phyloP scores from a whole-genome alignment of 257 asterid species.

The Capsicum rhomboideum region DNA sequence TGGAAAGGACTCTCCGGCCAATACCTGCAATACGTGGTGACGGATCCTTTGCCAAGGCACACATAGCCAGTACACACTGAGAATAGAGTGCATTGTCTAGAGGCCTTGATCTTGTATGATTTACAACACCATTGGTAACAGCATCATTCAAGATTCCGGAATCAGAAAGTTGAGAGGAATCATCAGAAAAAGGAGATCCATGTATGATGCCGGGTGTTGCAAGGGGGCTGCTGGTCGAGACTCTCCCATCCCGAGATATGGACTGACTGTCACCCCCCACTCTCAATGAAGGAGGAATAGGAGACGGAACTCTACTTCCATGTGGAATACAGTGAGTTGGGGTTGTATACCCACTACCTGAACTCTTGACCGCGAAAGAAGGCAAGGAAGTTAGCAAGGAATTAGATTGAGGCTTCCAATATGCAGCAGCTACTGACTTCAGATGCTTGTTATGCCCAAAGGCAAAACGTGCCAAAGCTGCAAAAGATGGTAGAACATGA shows the following conservation, averaged over 20 bases:
- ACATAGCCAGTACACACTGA: slow-evolving; percentile 83
- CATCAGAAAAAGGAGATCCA: slow-evolving; percentile 97
- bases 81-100: slow-evolving; percentile 81
- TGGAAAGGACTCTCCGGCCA: slow-evolving; percentile 77
- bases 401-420: slow-evolving; percentile 70
- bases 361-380: slow-evolving; percentile 56
- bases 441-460: slow-evolving; percentile 93
- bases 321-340: slow-evolving; percentile 68
- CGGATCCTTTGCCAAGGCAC: slow-evolving; percentile 89
- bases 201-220: slow-evolving; percentile 81
- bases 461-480: slow-evolving; percentile 98
- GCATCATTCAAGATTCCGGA: slow-evolving; percentile 62
- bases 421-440: slow-evolving; percentile 88
- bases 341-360: slow-evolving; percentile 75
- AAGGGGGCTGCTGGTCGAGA: slow-evolving; percentile 82
- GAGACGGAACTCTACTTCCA: slow-evolving; percentile 63
- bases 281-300: slow-evolving; percentile 59
- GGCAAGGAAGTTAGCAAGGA: slow-evolving; percentile 84
- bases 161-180: slow-evolving; percentile 93
- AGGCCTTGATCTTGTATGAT: slow-evolving; percentile 59
- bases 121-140: slow-evolving; percentile 63
- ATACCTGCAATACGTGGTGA: slow-evolving; percentile 93
- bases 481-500: slow-evolving; percentile 12
- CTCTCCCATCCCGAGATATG: slow-evolving; percentile 72
- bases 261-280: slow-evolving; percentile 54